These are phyloP conservation scores for Liriodendron chinense DNA, from an alignment of 164 flowering plant genomes.

Conservation along the genomic window DNA sequence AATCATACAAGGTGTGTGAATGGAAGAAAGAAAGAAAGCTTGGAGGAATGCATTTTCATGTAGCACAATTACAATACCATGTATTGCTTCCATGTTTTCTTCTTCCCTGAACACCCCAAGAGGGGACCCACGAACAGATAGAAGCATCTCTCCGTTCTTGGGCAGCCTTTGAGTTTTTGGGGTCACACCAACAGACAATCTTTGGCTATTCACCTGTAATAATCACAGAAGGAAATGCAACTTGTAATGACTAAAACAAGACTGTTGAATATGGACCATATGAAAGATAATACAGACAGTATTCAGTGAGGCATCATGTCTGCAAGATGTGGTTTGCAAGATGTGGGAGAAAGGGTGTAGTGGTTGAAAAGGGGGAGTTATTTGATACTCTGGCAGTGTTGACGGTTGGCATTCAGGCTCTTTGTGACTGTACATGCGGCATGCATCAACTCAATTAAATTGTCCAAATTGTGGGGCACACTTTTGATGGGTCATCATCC, in stretches of 20 bases:
- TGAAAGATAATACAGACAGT: too few species aligned
- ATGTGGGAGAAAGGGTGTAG: too few species aligned
- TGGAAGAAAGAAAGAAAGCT: background rate
- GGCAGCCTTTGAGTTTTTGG: slow-evolving; percentile 73
- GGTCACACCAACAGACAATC: slow-evolving; percentile 73
- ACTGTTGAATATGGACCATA: background rate
- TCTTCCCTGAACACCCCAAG: slow-evolving; percentile 71
- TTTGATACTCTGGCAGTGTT: too few species aligned
- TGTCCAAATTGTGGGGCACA: too few species aligned
- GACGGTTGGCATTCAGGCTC: too few species aligned
- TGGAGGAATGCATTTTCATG: background rate
- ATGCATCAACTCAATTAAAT: too few species aligned
- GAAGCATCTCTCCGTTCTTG: slow-evolving; percentile 77
- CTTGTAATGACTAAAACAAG: background rate
- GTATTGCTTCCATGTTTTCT: slow-evolving; percentile 83
- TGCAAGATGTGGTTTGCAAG: too few species aligned
- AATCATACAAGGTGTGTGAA: background rate
- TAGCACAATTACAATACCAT: background rate
- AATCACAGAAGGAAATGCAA: background rate
- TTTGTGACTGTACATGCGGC: too few species aligned
- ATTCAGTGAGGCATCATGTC: too few species aligned
- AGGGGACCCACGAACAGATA: slow-evolving; percentile 80
- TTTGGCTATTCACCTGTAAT: slow-evolving; percentile 43
- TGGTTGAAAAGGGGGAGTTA: too few species aligned
- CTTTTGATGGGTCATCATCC: too few species aligned